Evolutionary conservation across 1,284 basidiomycete genomes (phyloP), one percentile per base, ranked within the genome.

Genomic region (Fomes fomentarius): DNA sequence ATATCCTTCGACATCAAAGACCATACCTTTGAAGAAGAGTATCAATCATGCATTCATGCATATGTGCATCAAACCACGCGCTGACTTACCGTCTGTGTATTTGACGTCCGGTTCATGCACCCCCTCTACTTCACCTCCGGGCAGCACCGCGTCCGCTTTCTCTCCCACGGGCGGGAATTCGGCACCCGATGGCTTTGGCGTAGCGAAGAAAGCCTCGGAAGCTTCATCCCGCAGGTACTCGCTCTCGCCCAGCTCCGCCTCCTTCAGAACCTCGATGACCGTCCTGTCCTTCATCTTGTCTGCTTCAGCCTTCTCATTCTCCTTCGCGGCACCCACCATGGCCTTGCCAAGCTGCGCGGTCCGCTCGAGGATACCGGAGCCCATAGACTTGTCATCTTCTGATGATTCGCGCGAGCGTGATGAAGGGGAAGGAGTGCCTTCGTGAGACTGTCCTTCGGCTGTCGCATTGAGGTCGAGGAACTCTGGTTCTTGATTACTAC

Each of bases 1-100:
- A 63, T 90, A 90, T 3, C 87, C 88, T 56, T 83, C 80, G 51
- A 77, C 75, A 62, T 91, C 89, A 28, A 89, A 74, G 12, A 84
- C 82, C 56, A 89, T 74, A 57, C 81, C 86, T 89, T 47, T 17
- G 11, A 14, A n/a, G n/a, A n/a, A n/a, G n/a, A n/a, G n/a, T n/a
- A n/a, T n/a, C n/a, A n/a, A n/a, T n/a, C 10, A 14, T 26, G 37
- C 46, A 11, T 41, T 33, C 15, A 22, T 14, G 25, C 12, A n/a
- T 28, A 24, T 19, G 47, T 53, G 12, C 11, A 34, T 46, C 42
- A 74, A 62, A 73, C 71, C 57, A 79, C 56, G 24, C 10, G 6
- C 42, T 21, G 74, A 73, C 74, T 76, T 66, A 82, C 92, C 80
- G 50, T 82, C 72, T 37, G 80, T 85, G 64, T 93, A 92, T 41